Base-by-base conservation (phyloP, 768 basidiomycete species). In the Hebeloma cylindrosporum region DNA sequence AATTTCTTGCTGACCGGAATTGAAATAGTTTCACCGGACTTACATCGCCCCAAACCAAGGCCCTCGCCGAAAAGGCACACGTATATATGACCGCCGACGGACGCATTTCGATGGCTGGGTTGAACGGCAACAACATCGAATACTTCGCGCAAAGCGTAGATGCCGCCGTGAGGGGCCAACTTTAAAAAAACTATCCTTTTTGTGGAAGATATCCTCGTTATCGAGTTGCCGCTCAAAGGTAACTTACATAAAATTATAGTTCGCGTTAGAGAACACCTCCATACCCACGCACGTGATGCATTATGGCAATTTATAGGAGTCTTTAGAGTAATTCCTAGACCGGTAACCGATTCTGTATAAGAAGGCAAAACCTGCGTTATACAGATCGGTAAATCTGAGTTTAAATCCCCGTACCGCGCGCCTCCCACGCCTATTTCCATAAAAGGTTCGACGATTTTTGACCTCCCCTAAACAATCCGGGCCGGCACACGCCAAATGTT, bases 1-100 rank as follows among this genome's bases (percentile, higher is more conserved):
- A 38, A 29, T 10, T 25, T 28, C 23, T 47, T 21, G 32, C 26
- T n/a, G 23, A 40, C 40, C 9, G 22, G 46, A 40, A 20, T 35
- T 39, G 10, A 30, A 23, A 36, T 57, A 88, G 89, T 67, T 94
- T 91, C 73, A 95, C 92, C 34, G 93, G 93, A 16, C 67, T 95
- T 57, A 83, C 80, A 50, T 71, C 82, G 18, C 72, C 75, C 4
- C 93, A 96, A 55, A 88, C 88, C 52, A 85, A 86, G 58, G 77
- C 75, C 4, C 77, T 95, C 40, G 88, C 93, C 11, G 81, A 92
- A 63, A 88, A 87, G 61, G 88, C 89, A 3, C 90, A 94, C 62
- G 74, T 95, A 51, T 95, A 95, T 69, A 88, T 94, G 88, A 94
- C 93, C n/a, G 74, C 78, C 45, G 88, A 94, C 63, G 93, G 93